Evolutionary conservation across 306 rosid genomes (phyloP).

Genomic region (Carpinus fangiana): DNA sequence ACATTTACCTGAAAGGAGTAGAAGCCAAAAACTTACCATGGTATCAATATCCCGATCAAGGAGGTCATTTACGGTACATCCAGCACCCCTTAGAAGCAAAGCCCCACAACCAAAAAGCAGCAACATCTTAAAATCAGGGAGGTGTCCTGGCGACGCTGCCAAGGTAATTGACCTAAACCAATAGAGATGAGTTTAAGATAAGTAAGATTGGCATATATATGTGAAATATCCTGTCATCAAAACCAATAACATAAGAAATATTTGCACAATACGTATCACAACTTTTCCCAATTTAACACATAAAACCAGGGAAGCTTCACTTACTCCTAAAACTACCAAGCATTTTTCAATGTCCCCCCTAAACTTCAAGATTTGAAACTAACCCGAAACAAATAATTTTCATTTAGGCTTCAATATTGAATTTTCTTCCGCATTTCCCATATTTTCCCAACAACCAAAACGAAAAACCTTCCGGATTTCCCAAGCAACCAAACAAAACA

Average conservation of each 20-base stretch:
- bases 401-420: too few species aligned
- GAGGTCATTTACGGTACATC: slow-evolving; percentile 86
- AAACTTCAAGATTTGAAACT: too few species aligned
- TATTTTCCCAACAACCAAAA: too few species aligned
- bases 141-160: slow-evolving; percentile 74
- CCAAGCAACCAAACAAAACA: too few species aligned
- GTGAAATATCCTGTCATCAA: not conserved
- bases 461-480: too few species aligned
- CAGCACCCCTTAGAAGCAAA: slow-evolving; percentile 84
- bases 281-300: too few species aligned
- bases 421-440: too few species aligned
- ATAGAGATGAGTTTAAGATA: not conserved
- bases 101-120: slow-evolving; percentile 78
- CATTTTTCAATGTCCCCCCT: too few species aligned
- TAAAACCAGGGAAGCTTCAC: too few species aligned
- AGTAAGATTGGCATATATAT: not conserved
- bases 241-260: not conserved
- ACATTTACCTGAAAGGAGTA: slow-evolving; percentile 3
- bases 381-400: too few species aligned
- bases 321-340: too few species aligned
- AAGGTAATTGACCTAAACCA: slow-evolving; percentile 76
- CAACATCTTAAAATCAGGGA: slow-evolving; percentile 82
- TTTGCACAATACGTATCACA: not conserved
- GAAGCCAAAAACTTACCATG: slow-evolving; percentile 41
- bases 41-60: slow-evolving; percentile 82